phyloP scores from a whole-genome alignment of 108 stramenopile genomes.

The Nitzschia sp. region DNA sequence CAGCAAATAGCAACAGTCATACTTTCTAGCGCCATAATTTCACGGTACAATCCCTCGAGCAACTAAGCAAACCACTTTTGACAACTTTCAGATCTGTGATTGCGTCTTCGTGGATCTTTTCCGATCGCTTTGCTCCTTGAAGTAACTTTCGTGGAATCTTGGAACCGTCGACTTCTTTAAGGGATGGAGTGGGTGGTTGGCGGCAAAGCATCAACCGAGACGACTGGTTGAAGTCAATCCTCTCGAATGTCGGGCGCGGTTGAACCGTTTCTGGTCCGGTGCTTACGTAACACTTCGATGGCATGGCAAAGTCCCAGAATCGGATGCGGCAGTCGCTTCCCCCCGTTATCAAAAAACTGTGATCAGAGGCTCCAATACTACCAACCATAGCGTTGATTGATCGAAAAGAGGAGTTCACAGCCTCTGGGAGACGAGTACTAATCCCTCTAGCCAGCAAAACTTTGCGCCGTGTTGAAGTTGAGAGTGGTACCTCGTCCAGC shows the following conservation, averaged over 20 bases:
- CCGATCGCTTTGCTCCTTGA: constrained; percentile 43
- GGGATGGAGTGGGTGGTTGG: constrained; percentile 50
- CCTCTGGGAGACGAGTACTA: constrained; percentile 5
- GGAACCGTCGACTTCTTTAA: constrained; percentile 48
- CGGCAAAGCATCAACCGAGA: constrained; percentile 73
- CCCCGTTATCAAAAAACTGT: constrained; percentile 88
- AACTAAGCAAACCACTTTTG: constrained; percentile 60
- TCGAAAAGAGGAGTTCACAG: constrained; percentile 17
- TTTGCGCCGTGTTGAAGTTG: constrained; percentile 25
- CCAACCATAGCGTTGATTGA: constrained; percentile 81
- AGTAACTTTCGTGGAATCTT: constrained; percentile 38
- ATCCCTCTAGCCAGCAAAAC: constrained; percentile 18
- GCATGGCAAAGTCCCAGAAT: constrained; percentile 87
- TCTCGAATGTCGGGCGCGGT: constrained; percentile 71
- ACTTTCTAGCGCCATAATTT: constrained; percentile 74
- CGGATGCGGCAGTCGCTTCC: constrained; percentile 83
- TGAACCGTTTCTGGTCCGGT: constrained; percentile 66
- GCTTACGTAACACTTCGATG: constrained; percentile 85
- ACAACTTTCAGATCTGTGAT: constrained; percentile 76
- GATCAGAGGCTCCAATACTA: constrained; percentile 63
- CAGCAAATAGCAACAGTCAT: too few species aligned
- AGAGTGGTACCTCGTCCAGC: constrained; percentile 31
- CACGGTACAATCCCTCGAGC: constrained; percentile 72
- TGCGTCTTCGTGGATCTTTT: constrained; percentile 53
- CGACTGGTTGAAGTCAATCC: constrained; percentile 49